Evolutionary conservation across 139 green algal species (phyloP).

Genomic region (Chlorella sp.): DNA sequence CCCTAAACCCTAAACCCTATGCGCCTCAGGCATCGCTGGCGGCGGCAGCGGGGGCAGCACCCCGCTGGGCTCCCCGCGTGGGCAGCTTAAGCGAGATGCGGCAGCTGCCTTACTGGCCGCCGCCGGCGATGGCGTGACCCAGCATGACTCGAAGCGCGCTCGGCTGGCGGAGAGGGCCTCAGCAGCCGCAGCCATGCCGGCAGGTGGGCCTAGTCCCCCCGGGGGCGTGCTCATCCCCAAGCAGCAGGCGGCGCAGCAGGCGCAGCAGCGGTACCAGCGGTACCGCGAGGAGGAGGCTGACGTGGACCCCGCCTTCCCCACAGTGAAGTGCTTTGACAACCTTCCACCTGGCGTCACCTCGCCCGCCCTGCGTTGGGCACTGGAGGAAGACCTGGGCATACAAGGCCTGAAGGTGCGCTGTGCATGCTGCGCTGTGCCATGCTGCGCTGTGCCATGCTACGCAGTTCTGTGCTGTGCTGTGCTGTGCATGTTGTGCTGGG

Average conservation of each 20-base stretch:
- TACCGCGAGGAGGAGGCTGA: neutral
- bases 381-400: neutral
- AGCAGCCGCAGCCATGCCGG: neutral
- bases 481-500: too few species aligned
- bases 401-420: conserved; percentile 1
- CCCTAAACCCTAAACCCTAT: too few species aligned
- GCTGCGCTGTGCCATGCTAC: too few species aligned
- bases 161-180: neutral
- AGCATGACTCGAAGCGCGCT: neutral
- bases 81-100: neutral
- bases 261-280: neutral
- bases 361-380: neutral
- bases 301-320: neutral
- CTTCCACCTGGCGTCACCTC: neutral
- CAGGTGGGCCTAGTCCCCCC: neutral
- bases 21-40: neutral
- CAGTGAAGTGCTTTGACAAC: conserved; percentile 11
- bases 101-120: neutral
- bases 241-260: neutral
- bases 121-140: neutral
- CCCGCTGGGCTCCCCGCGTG: neutral
- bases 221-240: neutral
- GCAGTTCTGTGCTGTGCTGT: too few species aligned
- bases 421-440: neutral
- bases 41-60: neutral